A percentile compares a stretch with the other conserved stretches of the same genome.
Evolutionary conservation across 306 rosid species (phyloP).

Genomic region (Astragalus membranaceus): DNA sequence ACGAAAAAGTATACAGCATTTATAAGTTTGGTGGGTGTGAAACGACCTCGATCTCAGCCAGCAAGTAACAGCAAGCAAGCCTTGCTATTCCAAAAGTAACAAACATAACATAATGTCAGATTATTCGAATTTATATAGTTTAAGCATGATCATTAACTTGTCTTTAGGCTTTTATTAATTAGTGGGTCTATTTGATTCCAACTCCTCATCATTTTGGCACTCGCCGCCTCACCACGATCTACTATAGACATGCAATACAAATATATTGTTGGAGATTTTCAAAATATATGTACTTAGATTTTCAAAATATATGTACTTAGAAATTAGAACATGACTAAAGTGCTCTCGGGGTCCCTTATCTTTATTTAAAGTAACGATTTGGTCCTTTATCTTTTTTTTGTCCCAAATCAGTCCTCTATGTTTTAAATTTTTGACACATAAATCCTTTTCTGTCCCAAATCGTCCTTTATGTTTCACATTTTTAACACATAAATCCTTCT

Average conservation of each 20-base stretch:
- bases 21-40: slow-evolving; percentile 22
- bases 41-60: slow-evolving; percentile 6
- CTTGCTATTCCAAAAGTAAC: slow-evolving; percentile 9
- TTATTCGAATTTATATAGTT: slow-evolving; percentile 13
- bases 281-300: too few relatives aligned
- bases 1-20: slow-evolving; percentile 1
- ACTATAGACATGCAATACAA: neutral
- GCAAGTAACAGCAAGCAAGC: slow-evolving; percentile 3
- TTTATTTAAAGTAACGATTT: too few relatives aligned
- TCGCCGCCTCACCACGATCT: neutral
- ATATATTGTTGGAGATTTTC: neutral
- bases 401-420: too few relatives aligned
- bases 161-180: slow-evolving; percentile 10
- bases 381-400: too few relatives aligned
- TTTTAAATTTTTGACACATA: too few relatives aligned
- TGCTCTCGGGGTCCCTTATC: too few relatives aligned
- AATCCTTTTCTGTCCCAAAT: too few relatives aligned
- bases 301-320: too few relatives aligned
- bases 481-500: too few relatives aligned
- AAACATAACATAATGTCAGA: neutral
- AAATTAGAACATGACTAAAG: too few relatives aligned
- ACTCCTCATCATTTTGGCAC: neutral
- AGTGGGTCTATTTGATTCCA: slow-evolving; percentile 42
- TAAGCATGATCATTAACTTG: slow-evolving; percentile 20
- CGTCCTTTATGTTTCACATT: too few relatives aligned